Percentiles rank a stretch among this genome's conserved stretches.
Conservation (phyloP, 257 asterid species). For the Solanum clarkiae region DNA sequence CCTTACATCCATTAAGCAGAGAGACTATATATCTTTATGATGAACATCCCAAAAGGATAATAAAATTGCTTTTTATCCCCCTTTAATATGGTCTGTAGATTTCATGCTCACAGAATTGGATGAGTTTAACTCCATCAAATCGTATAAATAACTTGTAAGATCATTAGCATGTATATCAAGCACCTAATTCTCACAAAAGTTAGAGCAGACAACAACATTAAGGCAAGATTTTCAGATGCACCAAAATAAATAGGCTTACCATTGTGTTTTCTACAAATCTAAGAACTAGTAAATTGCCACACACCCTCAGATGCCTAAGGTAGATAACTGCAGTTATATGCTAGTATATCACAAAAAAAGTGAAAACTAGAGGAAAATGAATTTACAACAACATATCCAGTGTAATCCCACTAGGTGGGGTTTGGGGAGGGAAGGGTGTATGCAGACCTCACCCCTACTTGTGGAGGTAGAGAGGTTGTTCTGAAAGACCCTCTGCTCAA, state of each 20-base stretch:
- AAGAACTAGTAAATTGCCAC: background rate
- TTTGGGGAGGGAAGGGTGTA: background rate
- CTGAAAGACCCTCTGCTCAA: background rate
- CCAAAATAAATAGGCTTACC: background rate
- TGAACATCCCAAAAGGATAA: background rate
- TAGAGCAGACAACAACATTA: background rate
- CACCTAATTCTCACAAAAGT: background rate
- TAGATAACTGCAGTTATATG: background rate
- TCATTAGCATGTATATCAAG: background rate
- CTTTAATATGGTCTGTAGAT: background rate
- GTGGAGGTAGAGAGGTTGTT: background rate
- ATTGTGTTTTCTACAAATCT: background rate
- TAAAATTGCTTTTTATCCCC: background rate
- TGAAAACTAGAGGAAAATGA: background rate
- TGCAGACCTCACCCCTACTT: background rate
- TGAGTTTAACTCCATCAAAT: background rate
- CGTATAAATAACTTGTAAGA: background rate
- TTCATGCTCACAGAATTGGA: background rate
- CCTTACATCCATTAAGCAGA: background rate
- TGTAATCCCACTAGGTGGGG: background rate
- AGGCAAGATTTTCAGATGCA: background rate
- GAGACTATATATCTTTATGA: background rate
- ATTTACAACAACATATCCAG: background rate
- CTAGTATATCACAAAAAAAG: background rate
- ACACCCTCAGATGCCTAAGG: background rate